phyloP scores from a whole-genome alignment of 352 stramenopile species.

The Pythium inflatum region DNA sequence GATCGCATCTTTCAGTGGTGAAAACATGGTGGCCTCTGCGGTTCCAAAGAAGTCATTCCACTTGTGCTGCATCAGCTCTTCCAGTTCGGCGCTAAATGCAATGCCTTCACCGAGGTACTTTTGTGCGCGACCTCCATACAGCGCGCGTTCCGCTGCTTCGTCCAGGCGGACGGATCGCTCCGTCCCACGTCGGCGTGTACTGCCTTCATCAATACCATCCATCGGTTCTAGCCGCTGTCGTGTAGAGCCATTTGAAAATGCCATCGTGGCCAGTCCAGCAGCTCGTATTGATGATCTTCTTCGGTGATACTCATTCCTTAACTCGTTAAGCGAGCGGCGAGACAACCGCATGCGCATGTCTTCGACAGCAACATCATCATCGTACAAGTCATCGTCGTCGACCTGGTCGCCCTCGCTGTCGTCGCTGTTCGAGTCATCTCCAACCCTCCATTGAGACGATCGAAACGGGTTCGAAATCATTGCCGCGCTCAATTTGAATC shows the following conservation, averaged over 20 bases:
- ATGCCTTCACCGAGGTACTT: constrained; percentile 53
- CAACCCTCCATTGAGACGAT: constrained; percentile 23
- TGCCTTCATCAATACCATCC: background rate
- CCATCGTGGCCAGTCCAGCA: constrained; percentile 7
- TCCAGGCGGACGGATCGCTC: constrained; percentile 29
- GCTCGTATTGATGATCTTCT: constrained; percentile 3
- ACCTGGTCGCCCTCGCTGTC: constrained; percentile 22
- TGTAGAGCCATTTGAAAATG: background rate
- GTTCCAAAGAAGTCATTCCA: constrained; percentile 65
- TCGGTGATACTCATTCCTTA: constrained; percentile 16
- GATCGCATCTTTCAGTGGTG: constrained; percentile 47
- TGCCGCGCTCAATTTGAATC: constrained; percentile 26
- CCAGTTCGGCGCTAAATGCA: constrained; percentile 50
- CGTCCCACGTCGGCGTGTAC: background rate
- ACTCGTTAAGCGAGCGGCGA: background rate
- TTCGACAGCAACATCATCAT: constrained; percentile 25
- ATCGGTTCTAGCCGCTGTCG: background rate
- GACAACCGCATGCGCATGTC: constrained; percentile 27
- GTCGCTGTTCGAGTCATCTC: constrained; percentile 58
- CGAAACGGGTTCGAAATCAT: constrained; percentile 23
- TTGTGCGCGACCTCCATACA: constrained; percentile 43
- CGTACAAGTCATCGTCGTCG: constrained; percentile 26
- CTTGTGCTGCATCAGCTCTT: constrained; percentile 55
- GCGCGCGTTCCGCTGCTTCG: constrained; percentile 43
- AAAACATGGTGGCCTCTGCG: constrained; percentile 63